Evolutionary conservation across 2,329 filamentous ascomycete species (phyloP), one percentile per base, ranked within the genome.

Genomic region (Endocalyx cinctus): DNA sequence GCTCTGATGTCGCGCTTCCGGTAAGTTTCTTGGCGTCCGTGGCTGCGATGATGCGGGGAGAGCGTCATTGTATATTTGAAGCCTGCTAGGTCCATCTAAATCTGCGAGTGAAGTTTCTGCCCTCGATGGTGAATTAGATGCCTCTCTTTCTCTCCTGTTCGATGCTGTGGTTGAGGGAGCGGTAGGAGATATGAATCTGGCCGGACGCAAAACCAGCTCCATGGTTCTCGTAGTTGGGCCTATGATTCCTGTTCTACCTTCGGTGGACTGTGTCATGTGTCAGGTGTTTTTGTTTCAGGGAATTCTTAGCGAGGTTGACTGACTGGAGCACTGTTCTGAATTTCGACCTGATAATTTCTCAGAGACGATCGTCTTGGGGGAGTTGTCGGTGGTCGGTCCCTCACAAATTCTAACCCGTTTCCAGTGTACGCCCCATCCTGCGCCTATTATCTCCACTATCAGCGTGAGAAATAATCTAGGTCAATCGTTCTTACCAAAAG

Each of bases 21-120:
- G 67, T n/a, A 73, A 46, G 34, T 71, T 62, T 27, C 58, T 57
- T 15, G 70, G 69, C 10, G 71, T 73, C 45, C 69, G 68, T n/a
- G 70, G 69, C 40, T 73, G 70, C 8, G 50, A 52, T 5, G 55
- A 54, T 15, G 66, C 56, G 6, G 69, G 60, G 28, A 67, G 35
- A 16, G 51, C 51, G 41, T 74, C 70, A 38, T 72, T 61, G 40
- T 74, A 74, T 17, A 74, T 54, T 15, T n/a, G n/a, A n/a, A n/a
- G n/a, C n/a, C n/a, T n/a, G n/a, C n/a, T n/a, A n/a, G n/a, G n/a
- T n/a, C n/a, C n/a, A n/a, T n/a, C 8, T 23, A n/a, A 23, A 23
- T 23, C 20, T n/a, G 20, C 8, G 20, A 23, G 20, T n/a, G 20
- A 23, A n/a, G n/a, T n/a, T n/a, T 31, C 31, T 13, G 42, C 37